These are phyloP conservation scores for Plasmodium yoelii DNA, from an alignment of 169 alveolate species.

Conservation along the genomic window DNA sequence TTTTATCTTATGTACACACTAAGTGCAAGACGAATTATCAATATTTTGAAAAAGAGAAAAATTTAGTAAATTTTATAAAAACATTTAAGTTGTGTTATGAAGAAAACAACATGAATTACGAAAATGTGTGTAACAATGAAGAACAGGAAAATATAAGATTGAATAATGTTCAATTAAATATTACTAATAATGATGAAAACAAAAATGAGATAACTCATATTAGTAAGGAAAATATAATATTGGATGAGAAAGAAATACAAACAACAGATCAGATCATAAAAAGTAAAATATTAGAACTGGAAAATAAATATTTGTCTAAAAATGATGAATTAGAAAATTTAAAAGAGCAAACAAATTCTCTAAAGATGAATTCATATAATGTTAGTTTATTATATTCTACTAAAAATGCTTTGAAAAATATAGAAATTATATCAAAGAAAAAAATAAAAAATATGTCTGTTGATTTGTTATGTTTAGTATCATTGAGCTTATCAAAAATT, in stretches of 20 bases:
- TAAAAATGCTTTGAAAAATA: constrained; percentile 37
- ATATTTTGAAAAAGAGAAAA: constrained; percentile 21
- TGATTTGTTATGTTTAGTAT: constrained; percentile 62
- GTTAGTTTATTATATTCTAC: constrained; percentile 42
- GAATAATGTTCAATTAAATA: not conserved
- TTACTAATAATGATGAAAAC: not conserved
- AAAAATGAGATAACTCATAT: not conserved
- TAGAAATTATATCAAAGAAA: constrained; percentile 54
- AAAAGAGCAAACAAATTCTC: constrained; percentile 29
- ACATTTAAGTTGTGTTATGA: constrained; percentile 15
- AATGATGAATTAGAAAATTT: constrained; percentile 33
- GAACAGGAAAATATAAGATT: not conserved
- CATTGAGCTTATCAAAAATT: constrained; percentile 46
- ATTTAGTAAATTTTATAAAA: constrained; percentile 18
- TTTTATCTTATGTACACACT: constrained; percentile 49
- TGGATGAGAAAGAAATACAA: not conserved
- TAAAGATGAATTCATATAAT: constrained; percentile 45
- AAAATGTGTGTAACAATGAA: not conserved
- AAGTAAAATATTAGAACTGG: constrained; percentile 19
- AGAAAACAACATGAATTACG: not conserved
- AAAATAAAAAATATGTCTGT: constrained; percentile 57
- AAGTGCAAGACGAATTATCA: constrained; percentile 35
- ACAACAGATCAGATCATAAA: not conserved
- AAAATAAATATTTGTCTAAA: constrained; percentile 12
- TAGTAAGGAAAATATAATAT: too few relatives aligned